A percentile compares a stretch with the other conserved stretches of the same genome.
phyloP scores from a whole-genome alignment of 345 rosid genomes.

The Hibiscus syriacus region DNA sequence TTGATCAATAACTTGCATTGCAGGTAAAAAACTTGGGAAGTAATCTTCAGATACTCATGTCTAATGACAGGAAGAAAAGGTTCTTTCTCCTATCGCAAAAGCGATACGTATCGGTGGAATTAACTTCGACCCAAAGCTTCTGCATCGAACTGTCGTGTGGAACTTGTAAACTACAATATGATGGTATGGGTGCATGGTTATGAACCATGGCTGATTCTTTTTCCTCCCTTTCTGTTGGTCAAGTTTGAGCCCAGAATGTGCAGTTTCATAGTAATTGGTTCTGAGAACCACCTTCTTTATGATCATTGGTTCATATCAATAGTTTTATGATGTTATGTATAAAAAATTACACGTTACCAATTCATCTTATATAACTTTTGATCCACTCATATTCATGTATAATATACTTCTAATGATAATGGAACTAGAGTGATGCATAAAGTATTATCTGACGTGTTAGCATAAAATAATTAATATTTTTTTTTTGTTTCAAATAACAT shows the following conservation, averaged over 20 bases:
- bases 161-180: neutral
- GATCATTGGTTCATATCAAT: neutral
- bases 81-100: neutral
- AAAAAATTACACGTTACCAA: neutral
- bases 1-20: neutral
- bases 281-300: neutral
- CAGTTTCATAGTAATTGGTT: neutral
- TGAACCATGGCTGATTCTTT: neutral
- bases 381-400: too few relatives aligned
- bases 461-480: too few relatives aligned
- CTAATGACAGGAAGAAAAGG: neutral
- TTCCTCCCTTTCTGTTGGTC: neutral
- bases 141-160: neutral
- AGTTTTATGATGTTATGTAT: neutral
- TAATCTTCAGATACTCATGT: slow-evolving; percentile 14
- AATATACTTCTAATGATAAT: too few relatives aligned
- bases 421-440: too few relatives aligned
- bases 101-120: too few relatives aligned
- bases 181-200: neutral
- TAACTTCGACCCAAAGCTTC: neutral
- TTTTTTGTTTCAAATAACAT: too few relatives aligned
- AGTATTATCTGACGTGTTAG: too few relatives aligned
- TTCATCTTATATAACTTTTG: neutral
- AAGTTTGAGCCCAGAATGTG: neutral
- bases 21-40: slow-evolving; percentile 49